Base-by-base conservation (phyloP, 352 stramenopile genomes). In the Phytopythium mirpurense region DNA sequence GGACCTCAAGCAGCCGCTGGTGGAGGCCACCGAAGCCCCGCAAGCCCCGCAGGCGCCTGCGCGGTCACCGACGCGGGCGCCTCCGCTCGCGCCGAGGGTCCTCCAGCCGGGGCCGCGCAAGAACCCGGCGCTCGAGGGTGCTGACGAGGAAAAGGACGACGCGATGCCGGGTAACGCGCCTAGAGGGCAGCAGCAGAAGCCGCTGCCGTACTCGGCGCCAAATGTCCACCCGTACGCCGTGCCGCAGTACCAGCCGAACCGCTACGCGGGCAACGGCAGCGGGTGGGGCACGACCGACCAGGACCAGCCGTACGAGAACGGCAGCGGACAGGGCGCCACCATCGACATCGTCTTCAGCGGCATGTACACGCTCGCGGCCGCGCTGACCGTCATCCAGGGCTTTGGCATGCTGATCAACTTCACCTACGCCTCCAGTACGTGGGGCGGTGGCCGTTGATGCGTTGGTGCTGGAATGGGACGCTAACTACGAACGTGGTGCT, bases 351-450 rank as follows among this genome's bases (percentile, higher is more conserved):
- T 87, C 23, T 86, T 94, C 38, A 91, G 81, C 44, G 83, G 83
- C 45, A 83, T 94, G 77, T 94, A 94, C 74, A 94, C 83, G 34
- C 66, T 94, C 32, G 78, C 83, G 5, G 82, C 83, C 0, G 79
- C 78, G 31, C 67, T 94, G 51, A 94, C 83, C 7, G 71, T 94
- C 48, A 77, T 94, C 44, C 77, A 94, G 56, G 83, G 81, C 29
- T 94, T 94, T 31, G 79, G 77, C 46, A 94, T 94, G 80, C 76
- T 94, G 56, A 78, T 90, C 35, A 52, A 81, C 54, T 86, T 88
- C 50, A 81, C 62, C 48, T 69, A 72, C 40, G 67, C 78, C 44
- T 61, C 72, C 9, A 63, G 83, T 93, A 59, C 41, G 78, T 46
- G 21, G 5, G 7, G 21, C 10, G 11, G 5, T 12, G 2, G 2